Evolutionary conservation across 352 stramenopile genomes (phyloP), one percentile per base, ranked within the genome.

Genomic region (Globisporangium carolinianum): DNA sequence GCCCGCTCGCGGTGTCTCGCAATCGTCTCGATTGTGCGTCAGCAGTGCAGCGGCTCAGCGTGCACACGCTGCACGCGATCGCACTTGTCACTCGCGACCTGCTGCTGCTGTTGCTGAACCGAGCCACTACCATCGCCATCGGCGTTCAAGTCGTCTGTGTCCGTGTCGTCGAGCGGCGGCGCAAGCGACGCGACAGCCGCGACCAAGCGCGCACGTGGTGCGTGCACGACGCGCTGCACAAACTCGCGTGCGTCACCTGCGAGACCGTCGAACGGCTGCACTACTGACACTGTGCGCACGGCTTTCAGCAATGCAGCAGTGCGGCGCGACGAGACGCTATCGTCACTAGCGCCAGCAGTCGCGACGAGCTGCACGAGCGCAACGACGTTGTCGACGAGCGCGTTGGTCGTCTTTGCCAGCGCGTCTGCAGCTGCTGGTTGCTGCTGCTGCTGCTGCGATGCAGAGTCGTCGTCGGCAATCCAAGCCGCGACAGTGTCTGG

Each of bases 341-440:
- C 32, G 11, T 36, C 35, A 14, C 35, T 36, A 6, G 41, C 51
- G 17, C 4, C 7, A 7, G 45, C 8, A 9, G 45, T 10, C 5
- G 45, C 12, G n/a, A 51, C 53, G 11, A 58, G 12, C 5, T 35
- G 24, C 14, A 58, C n/a, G 5, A 58, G 43, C 35, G 53, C 36
- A 37, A 58, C n/a, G 45, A 58, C 41, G 3, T 36, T 41, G 37
- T 58, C 53, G 9, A 38, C 38, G 46, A 58, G 50, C n/a, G 41
- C 42, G 35, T 12, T 46, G 12, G 50, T 32, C 5, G 32, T 37
- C 24, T 51, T 51, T 32, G 46, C 53, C 7, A 58, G 43, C 2
- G 42, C 53, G 9, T 24, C 38, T 1, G 43, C 1, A 6, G 42
- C 8, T 6, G 49, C 41, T 14, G 10, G 5, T 32, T 32, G 1